A percentile compares a stretch with the other conserved stretches of the same genome.
Conservation (phyloP, 345 rosid genomes). For the Streptanthus diversifolius region DNA sequence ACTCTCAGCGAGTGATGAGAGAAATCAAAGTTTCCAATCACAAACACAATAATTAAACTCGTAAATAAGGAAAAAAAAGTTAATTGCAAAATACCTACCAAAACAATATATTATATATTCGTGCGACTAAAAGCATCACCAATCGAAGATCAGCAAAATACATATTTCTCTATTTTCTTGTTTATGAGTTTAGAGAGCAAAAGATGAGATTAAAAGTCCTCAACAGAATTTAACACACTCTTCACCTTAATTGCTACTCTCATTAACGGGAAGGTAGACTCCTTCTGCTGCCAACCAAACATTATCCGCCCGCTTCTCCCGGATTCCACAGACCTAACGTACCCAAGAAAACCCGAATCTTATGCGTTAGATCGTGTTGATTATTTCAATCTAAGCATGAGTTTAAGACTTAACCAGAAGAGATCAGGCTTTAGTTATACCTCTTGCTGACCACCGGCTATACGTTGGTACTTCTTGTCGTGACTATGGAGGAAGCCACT, state of each 20-base stretch:
- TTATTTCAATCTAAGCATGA: neutral
- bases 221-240: neutral
- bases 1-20: neutral
- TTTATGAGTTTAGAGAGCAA: slow-evolving; percentile 22
- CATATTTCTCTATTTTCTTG: slow-evolving; percentile 18
- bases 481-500: slow-evolving; percentile 94
- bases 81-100: slow-evolving; percentile 2
- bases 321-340: slow-evolving; percentile 71
- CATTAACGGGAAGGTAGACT: slow-evolving; percentile 74
- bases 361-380: neutral
- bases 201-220: slow-evolving; percentile 7
- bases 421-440: slow-evolving; percentile 34
- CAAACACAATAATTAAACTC: neutral
- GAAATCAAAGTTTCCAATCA: neutral
- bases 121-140: neutral
- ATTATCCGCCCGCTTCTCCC: slow-evolving; percentile 82
- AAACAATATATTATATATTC: slow-evolving; percentile 18
- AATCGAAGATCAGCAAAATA: slow-evolving; percentile 18
- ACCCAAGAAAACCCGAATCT: neutral
- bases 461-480: slow-evolving; percentile 91
- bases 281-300: slow-evolving; percentile 99
- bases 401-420: neutral
- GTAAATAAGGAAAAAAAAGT: neutral
- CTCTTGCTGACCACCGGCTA: slow-evolving; percentile 99
- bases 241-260: slow-evolving; percentile 40